A percentile compares a stretch with the other conserved stretches of the same genome.
phyloP scores from a whole-genome alignment of 352 stramenopile genomes.

The Halophytophthora batemanensis region DNA sequence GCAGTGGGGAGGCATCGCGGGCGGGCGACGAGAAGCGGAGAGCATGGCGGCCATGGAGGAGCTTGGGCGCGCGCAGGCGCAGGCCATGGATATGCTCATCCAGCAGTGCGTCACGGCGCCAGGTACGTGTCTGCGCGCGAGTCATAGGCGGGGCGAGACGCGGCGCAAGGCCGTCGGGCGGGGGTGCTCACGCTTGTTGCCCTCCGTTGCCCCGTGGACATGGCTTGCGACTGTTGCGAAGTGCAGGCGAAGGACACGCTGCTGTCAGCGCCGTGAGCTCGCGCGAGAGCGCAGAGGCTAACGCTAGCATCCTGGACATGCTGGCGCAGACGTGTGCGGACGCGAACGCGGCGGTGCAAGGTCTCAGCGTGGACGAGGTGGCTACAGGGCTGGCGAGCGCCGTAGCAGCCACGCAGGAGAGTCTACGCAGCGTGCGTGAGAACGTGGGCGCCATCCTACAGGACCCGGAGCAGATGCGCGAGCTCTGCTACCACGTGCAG shows the following conservation, averaged over 20 bases:
- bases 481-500: conserved; percentile 55
- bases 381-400: conserved; percentile 43
- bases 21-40: not conserved
- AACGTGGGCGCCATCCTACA: conserved; percentile 59
- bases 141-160: too few species aligned
- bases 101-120: conserved; percentile 41
- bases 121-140: not conserved
- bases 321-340: conserved; percentile 67
- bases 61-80: conserved; percentile 44
- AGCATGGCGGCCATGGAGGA: conserved; percentile 23
- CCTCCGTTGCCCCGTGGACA: not conserved
- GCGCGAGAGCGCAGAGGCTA: conserved; percentile 18
- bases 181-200: not conserved
- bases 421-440: conserved; percentile 51
- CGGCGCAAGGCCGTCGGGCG: not conserved
- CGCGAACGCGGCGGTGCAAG: conserved; percentile 44
- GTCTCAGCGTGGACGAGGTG: conserved; percentile 57
- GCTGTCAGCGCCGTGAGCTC: not conserved
- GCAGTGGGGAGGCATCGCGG: not conserved
- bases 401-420: conserved; percentile 58
- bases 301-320: conserved; percentile 59
- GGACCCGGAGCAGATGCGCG: conserved; percentile 59
- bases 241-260: not conserved
- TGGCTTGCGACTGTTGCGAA: too few species aligned
- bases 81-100: conserved; percentile 56